Conservation (phyloP, 441 rosid species). For the Gossypium davidsonii region DNA sequence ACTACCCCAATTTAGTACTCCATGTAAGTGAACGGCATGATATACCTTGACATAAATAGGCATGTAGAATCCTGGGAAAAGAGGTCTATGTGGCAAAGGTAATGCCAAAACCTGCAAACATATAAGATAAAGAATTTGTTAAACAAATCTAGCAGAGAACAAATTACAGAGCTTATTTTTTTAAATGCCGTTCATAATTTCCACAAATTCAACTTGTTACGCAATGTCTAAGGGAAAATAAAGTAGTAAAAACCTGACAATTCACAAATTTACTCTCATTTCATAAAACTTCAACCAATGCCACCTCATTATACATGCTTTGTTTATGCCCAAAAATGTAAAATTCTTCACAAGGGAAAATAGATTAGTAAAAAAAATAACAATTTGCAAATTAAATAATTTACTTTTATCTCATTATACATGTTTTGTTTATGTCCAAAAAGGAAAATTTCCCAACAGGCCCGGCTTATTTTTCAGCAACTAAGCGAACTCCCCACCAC, state of each 20-base stretch:
- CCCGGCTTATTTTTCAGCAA: neutral
- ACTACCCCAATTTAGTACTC: neutral
- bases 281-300: neutral
- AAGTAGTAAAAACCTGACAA: neutral
- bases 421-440: neutral
- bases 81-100: constrained; percentile 86
- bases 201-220: neutral
- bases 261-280: constrained; percentile 5
- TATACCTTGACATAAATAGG: constrained; percentile 94
- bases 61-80: constrained; percentile 97
- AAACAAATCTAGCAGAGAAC: constrained; percentile 6
- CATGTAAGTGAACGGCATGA: neutral
- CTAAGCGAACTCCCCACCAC: neutral
- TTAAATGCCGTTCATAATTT: constrained; percentile 13
- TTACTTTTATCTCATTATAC: neutral
- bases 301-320: neutral
- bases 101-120: constrained; percentile 70
- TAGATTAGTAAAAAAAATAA: too few species aligned
- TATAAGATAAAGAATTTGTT: constrained; percentile 7
- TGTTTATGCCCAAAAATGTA: neutral
- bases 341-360: neutral
- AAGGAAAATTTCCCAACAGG: neutral
- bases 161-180: neutral
- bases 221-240: neutral
- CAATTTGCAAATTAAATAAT: too few species aligned